Evolutionary conservation across 2,329 filamentous ascomycete genomes (phyloP).

Genomic region (Ceratocystis smalleyi): DNA sequence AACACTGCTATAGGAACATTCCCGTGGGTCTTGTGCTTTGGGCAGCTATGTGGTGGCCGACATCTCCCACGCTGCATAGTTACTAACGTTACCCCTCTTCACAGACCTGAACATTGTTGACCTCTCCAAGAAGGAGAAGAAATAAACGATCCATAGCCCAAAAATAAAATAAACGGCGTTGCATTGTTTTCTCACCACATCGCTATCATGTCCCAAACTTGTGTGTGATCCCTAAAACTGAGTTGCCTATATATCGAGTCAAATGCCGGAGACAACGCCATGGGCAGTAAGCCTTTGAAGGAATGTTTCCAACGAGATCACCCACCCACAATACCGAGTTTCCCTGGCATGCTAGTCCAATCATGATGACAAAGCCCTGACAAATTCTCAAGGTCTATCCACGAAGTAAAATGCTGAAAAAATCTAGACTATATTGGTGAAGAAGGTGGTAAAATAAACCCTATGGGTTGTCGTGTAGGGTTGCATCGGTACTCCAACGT

Average conservation of each 20-base stretch:
- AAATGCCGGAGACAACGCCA: not conserved
- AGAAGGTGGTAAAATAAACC: not conserved
- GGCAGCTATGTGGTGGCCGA: not conserved
- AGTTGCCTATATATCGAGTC: not conserved
- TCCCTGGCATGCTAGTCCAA: no score
- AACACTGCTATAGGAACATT: not conserved
- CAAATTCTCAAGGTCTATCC: no score
- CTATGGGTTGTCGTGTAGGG: not conserved
- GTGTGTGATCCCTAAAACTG: not conserved
- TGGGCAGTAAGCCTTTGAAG: not conserved
- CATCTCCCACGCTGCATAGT: not conserved
- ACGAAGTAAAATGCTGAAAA: no score
- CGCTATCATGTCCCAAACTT: not conserved
- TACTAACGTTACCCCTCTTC: conserved; percentile 9
- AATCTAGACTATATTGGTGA: not conserved
- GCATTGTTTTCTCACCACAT: conserved; percentile 16
- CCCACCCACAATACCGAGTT: no score
- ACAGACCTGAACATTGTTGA: conserved; percentile 39
- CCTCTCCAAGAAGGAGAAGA: conserved; percentile 37
- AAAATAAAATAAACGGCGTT: conserved; percentile 18
- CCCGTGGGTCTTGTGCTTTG: not conserved
- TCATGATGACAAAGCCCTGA: no score
- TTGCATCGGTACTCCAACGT: not conserved
- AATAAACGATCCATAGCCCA: conserved; percentile 17
- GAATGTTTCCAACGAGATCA: no score